Conservation (phyloP, 148 eudicot genomes). For the Vaccinium vitisidaea region DNA sequence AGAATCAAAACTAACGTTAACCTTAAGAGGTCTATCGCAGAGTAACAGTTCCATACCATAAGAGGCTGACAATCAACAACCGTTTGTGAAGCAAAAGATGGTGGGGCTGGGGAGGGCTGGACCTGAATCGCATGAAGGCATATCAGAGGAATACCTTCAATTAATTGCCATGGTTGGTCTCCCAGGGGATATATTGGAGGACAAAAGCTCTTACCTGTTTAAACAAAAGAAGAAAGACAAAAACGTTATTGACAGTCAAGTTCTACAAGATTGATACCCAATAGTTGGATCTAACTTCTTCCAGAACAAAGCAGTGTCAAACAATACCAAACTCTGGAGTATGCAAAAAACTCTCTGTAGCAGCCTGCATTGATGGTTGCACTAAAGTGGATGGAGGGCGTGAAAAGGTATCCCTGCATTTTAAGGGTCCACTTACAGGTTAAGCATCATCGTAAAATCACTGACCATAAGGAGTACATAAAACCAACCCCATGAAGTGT, state of each 20-base stretch:
- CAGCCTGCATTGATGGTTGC: constrained; percentile 74
- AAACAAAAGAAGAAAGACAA: constrained; percentile 25
- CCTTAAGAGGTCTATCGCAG: constrained; percentile 10
- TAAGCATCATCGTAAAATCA: background rate
- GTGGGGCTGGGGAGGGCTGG: constrained; percentile 81
- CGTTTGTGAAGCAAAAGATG: constrained; percentile 69
- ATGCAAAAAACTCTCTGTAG: constrained; percentile 39
- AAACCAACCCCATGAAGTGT: background rate
- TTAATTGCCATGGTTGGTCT: constrained; percentile 54
- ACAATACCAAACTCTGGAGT: constrained; percentile 81
- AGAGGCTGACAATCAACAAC: constrained; percentile 83
- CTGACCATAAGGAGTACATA: background rate
- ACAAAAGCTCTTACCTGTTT: constrained; percentile 66
- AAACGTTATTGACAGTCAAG: constrained; percentile 10
- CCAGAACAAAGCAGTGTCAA: constrained; percentile 1
- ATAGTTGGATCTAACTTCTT: constrained; percentile 1
- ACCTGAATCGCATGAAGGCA: constrained; percentile 76
- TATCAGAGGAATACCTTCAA: constrained; percentile 59
- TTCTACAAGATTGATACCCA: constrained; percentile 1
- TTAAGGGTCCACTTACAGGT: constrained; percentile 4
- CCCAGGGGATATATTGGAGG: constrained; percentile 88
- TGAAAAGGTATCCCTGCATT: constrained; percentile 88
- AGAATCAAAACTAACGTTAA: background rate
- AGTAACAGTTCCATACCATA: constrained; percentile 43
- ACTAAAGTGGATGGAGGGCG: constrained; percentile 85